Evolutionary conservation across 768 basidiomycete species (phyloP), one percentile per base, ranked within the genome.

Genomic region (Boletus vermiculosoides): DNA sequence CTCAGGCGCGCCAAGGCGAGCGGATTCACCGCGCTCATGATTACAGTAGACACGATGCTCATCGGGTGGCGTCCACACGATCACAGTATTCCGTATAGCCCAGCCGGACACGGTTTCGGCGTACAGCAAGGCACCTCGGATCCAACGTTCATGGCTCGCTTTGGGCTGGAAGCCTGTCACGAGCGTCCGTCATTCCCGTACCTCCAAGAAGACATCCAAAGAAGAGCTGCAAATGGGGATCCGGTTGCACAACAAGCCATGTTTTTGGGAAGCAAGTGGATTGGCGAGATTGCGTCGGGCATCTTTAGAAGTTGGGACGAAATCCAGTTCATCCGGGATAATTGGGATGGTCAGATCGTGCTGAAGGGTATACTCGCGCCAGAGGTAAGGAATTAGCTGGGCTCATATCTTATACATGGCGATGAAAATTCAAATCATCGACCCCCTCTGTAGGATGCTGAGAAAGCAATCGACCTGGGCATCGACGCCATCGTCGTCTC

Each of bases 401-500:
- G n/a, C n/a, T n/a, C n/a, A 31, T 4, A 23, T 56, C 1, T 18
- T 12, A 18, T 51, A 4, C 7, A 3, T 22, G 58, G 9, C 18
- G 13, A 34, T n/a, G 25, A 40, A 6, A 31, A 45, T 25, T 18
- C 25, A 8, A 20, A n/a, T 5, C 4, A 31, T 49, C 4, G 23
- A 15, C 36, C 23, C 13, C 25, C n/a, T 18, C 8, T 30, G 36
- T 50, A 73, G 55, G 78, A 80, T 48, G 80, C 80, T 6, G 66
- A 88, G 65, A 82, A 79, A 63, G 87, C 88, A 0, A 66, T 90
- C 15, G 82, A 87, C 28, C 63, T 78, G 20, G 82, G 87, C 1
- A 77, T 84, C 15, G 81, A 92, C 54, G 90, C 88, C 1, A 87
- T 93, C 56, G 69, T 93, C 47, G 86, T 92, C 16, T 90, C 88